phyloP scores from a whole-genome alignment of 768 basidiomycete genomes.

The Amanita exitialis region DNA sequence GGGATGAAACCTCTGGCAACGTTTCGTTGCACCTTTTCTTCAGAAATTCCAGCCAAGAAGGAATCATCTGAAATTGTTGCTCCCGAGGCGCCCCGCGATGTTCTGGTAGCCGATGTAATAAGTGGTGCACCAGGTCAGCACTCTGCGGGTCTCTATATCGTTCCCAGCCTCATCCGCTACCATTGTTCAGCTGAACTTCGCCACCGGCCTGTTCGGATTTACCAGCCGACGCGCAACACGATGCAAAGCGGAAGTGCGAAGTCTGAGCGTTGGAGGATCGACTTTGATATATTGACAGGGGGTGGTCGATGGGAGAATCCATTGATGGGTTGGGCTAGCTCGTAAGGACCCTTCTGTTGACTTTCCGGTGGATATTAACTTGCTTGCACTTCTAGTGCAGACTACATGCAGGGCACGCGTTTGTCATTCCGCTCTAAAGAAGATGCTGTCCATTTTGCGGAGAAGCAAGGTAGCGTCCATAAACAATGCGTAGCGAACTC shows the following conservation, averaged over 20 bases:
- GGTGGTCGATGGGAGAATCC: slow-evolving; percentile 96
- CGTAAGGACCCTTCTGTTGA: slow-evolving; percentile 41
- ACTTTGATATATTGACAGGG: slow-evolving; percentile 87
- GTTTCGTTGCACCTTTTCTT: slow-evolving; percentile 20
- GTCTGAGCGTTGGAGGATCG: slow-evolving; percentile 84
- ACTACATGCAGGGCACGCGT: slow-evolving; percentile 91
- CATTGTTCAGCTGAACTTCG: slow-evolving; percentile 59
- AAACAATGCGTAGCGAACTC: slow-evolving; percentile 1
- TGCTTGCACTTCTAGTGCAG: slow-evolving; percentile 43
- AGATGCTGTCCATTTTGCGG: slow-evolving; percentile 90
- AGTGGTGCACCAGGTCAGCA: slow-evolving; percentile 78
- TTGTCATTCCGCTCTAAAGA: slow-evolving; percentile 79
- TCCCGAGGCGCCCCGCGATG: slow-evolving; percentile 42
- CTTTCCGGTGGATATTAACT: background rate
- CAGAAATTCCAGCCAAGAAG: slow-evolving; percentile 20
- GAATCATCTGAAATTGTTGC: slow-evolving; percentile 28
- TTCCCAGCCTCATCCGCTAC: background rate
- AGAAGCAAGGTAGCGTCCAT: slow-evolving; percentile 74
- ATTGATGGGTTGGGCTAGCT: slow-evolving; percentile 94
- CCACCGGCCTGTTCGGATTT: slow-evolving; percentile 85
- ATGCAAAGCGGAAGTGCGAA: slow-evolving; percentile 92
- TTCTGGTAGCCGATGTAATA: slow-evolving; percentile 70
- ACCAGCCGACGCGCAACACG: slow-evolving; percentile 85
- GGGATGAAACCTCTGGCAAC: slow-evolving; percentile 11
- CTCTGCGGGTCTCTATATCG: background rate